Evolutionary conservation across 2,329 filamentous ascomycete genomes (phyloP).

Genomic region (Aspergillus piperis): DNA sequence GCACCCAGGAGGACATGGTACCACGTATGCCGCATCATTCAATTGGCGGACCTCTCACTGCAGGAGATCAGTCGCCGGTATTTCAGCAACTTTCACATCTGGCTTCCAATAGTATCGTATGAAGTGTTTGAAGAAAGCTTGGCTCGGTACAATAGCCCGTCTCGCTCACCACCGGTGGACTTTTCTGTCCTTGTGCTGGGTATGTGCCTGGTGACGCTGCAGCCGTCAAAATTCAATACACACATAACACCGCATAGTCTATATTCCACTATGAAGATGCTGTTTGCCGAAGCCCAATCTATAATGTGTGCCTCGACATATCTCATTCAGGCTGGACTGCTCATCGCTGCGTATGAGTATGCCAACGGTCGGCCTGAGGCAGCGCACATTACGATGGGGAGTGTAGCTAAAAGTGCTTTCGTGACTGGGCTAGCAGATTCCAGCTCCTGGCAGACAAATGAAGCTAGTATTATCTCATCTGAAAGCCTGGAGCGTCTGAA

Average conservation of each 20-base stretch:
- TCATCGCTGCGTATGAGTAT: neutral
- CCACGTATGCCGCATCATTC: neutral
- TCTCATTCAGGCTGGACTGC: neutral
- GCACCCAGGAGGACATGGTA: neutral
- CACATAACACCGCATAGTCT: neutral
- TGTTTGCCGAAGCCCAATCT: neutral
- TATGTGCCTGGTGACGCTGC: neutral
- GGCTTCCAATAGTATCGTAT: neutral
- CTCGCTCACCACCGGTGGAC: neutral
- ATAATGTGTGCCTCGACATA: neutral
- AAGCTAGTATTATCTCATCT: too few species aligned
- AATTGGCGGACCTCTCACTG: neutral
- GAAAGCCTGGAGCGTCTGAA: neutral
- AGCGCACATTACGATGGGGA: neutral
- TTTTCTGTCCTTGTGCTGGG: neutral
- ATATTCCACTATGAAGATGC: neutral
- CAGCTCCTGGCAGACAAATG: neutral
- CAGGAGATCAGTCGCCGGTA: neutral
- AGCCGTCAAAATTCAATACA: neutral
- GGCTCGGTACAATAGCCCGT: neutral
- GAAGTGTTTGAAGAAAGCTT: too few species aligned
- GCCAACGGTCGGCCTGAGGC: neutral
- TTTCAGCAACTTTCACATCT: neutral
- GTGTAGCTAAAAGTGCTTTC: neutral
- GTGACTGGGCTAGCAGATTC: neutral